Percentiles rank a stretch among this genome's conserved stretches.
These are phyloP conservation scores for Wickerhamiella alocasiicola DNA, from an alignment of 805 yeast species.

Conservation along the genomic window DNA sequence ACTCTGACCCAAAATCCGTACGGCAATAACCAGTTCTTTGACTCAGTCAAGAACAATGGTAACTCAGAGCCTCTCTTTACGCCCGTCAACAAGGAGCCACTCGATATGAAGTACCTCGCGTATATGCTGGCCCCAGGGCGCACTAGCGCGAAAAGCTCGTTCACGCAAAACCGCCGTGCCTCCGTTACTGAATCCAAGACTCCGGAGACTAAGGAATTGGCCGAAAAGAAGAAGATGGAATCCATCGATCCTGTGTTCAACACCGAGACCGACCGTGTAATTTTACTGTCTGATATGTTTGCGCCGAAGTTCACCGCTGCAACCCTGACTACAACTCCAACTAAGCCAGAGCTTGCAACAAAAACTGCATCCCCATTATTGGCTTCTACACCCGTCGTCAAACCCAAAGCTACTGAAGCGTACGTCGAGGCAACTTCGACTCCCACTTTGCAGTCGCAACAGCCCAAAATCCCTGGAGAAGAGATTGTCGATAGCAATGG, in stretches of 20 bases:
- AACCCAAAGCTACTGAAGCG: background rate
- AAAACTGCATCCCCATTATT: conserved; percentile 1
- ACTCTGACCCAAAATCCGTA: conserved; percentile 51
- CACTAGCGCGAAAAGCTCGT: background rate
- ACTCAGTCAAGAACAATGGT: conserved; percentile 23
- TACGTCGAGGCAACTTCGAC: background rate
- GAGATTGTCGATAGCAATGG: conserved; percentile 52
- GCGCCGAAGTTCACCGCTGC: conserved; percentile 32
- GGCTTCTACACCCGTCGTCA: conserved; percentile 2
- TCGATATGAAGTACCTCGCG: conserved; percentile 30
- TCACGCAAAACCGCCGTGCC: conserved; percentile 11
- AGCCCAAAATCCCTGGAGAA: conserved; percentile 26
- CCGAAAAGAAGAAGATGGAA: conserved; percentile 10
- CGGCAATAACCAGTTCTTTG: conserved; percentile 62
- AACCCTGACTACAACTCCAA: background rate
- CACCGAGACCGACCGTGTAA: conserved; percentile 49
- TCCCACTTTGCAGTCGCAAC: background rate
- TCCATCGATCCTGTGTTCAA: conserved; percentile 29
- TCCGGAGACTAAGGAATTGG: conserved; percentile 3
- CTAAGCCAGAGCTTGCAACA: background rate
- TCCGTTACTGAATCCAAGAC: conserved; percentile 8
- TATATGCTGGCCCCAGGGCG: conserved; percentile 16
- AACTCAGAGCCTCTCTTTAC: conserved; percentile 35
- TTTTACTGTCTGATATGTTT: conserved; percentile 58
- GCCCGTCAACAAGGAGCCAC: conserved; percentile 46